Evolutionary conservation across 257 asterid genomes (phyloP), one percentile per base, ranked within the genome.

Genomic region (Jasminum sambac): DNA sequence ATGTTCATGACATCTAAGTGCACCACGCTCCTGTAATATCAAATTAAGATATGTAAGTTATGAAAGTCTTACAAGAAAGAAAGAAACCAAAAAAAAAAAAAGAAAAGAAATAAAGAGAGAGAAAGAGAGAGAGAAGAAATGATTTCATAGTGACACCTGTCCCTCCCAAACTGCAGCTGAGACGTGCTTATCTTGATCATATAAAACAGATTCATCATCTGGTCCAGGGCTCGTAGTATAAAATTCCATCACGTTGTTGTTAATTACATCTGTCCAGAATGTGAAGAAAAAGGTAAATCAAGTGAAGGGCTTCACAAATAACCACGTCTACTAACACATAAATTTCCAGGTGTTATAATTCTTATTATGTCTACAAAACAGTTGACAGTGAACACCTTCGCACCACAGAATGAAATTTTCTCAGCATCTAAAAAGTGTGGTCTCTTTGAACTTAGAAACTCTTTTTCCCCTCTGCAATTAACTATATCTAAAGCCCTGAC

Each of bases 1-100:
- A 79, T 95, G 99, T 70, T 95, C 98, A 78, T 91, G 98, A 77
- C 99, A 95, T 78, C 99, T 82, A 73, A 95, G 97, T 69, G 96
- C 98, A 59, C 96, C 95, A 43, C 96, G 84, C 80, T 95, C 98
- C 96, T 95, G 89, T 76, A 30, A 81, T 65, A 73, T 72, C 16
- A 26, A 55, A 67, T 65, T 8, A 62, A 39, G 17, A 36, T 19
- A 44, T 50, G 42, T 42, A 72, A 48, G 40, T 63, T 62, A 60
- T 9, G 37, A 42, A 73, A 48, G 7, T 42, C 60, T 62, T 46
- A 60, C 62, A 50, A 46, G 52, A 44, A 68, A 75, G 72, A 50
- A 23, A 76, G 69, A 58, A n/a, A n/a, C n/a, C n/a, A n/a, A n/a
- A n/a, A n/a, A n/a, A n/a, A n/a, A n/a, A n/a, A n/a, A n/a, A n/a